phyloP scores from a whole-genome alignment of 1,284 basidiomycete genomes.

The Testicularia cyperi region DNA sequence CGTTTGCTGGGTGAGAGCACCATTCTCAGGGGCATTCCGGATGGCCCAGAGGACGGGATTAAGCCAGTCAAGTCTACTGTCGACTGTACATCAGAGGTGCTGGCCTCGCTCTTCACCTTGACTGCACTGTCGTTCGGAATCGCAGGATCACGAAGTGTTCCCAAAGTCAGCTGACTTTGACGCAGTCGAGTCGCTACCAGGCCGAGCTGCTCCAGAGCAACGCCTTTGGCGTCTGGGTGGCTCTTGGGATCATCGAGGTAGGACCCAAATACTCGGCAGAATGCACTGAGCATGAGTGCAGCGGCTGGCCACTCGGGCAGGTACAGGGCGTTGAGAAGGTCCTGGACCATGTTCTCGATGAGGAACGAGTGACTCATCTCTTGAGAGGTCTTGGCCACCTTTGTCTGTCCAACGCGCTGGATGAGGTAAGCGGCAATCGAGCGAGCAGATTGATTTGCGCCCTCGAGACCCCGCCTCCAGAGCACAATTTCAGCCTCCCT shows the following conservation, averaged over 20 bases:
- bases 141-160: no score
- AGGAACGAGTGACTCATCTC: constrained; percentile 72
- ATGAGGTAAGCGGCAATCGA: constrained; percentile 82
- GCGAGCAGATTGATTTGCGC: constrained; percentile 61
- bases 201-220: constrained; percentile 89
- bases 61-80: no score
- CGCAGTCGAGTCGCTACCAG: constrained; percentile 82
- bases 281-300: constrained; percentile 66
- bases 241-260: constrained; percentile 73
- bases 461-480: constrained; percentile 38
- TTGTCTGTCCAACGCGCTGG: constrained; percentile 62
- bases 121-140: not conserved
- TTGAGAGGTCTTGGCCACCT: constrained; percentile 40
- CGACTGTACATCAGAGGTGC: not conserved
- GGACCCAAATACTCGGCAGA: constrained; percentile 43
- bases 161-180: constrained; percentile 22
- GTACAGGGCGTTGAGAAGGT: constrained; percentile 83
- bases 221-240: constrained; percentile 66
- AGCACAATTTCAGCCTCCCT: constrained; percentile 23
- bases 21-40: no score
- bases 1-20: constrained; percentile 4
- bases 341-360: constrained; percentile 83
- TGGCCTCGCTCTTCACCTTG: not conserved
- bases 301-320: constrained; percentile 98
- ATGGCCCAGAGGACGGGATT: no score